Evolutionary conservation across 495 filamentous ascomycete species (phyloP), one percentile per base, ranked within the genome.

Genomic region (Cudoniella acicularis): DNA sequence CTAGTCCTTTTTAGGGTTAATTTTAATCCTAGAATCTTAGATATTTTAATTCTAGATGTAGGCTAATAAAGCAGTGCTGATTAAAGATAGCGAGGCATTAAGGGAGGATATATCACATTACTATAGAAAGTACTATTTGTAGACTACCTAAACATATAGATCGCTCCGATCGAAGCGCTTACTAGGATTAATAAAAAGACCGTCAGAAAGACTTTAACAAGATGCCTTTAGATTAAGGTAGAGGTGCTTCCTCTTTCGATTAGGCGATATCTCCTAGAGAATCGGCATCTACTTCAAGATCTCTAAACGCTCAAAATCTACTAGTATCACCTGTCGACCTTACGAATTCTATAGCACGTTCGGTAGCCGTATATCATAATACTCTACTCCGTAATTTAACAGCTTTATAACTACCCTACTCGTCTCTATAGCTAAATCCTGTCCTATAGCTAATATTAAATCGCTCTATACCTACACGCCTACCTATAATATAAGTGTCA

Each of bases 401-500:
- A 60, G 10, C 23, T 54, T 60, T 54, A 13, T 64, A 47, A 57
- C 57, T 42, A 52, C 57, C 36, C 49, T 23, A 22, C 10, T 56
- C 11, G 55, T 66, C 53, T 62, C 55, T 24, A 11, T 26, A 43
- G 16, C 56, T 2, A 66, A 30, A 59, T 62, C 59, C 8, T 23
- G 52, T 62, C 50, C 49, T 22, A 62, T 47, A 18, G 1, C 16
- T 27, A 36, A 61, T 10, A 62, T 48, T 50, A 58, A 58, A 58
- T 64, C 48, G 20, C 43, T 51, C 13, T 48, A 51, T 43, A 53
- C 63, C 55, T 59, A 50, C 49, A 73, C 62, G 1, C 73, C 73
- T 30, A 59, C 78, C 74, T 71, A 81, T 4, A 65, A 75, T 57
- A 82, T 70, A 17, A 82, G 61, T 3, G 77, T 62, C 65, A 81